Evolutionary conservation across 2,329 filamentous ascomycete species (phyloP), one percentile per base, ranked within the genome.

Genomic region (Colletotrichum endophyticum): DNA sequence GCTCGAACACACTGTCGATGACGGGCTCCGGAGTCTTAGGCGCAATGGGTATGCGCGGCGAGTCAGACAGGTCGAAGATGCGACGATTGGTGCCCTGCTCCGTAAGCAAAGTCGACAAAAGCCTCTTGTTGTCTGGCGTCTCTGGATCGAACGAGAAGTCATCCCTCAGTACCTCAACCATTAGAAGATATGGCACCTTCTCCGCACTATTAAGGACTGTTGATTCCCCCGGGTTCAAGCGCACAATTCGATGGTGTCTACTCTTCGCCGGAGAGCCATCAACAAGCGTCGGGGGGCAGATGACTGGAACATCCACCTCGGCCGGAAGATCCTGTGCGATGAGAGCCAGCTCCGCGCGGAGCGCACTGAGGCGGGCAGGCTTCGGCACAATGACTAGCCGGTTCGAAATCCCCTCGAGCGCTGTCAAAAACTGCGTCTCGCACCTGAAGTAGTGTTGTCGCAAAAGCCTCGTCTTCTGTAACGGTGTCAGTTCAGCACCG

Each of bases 141-240:
- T 94, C 92, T 1, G 95, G 94, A 79, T 96, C 93, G 80, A 97
- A 97, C 39, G 93, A 93, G 81, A 97, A 96, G 81, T 97, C 95
- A 79, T 96, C 95, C 28, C 93, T 89, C 64, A 97, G 85, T 27
- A 97, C 93, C 82, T 97, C 95, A 4, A 96, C 92, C 94, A 97
- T 96, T 32, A 97, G 89, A 66, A 97, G 85, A 84, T 96, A 97
- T 1, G 95, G 95, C 61, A 97, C 95, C 82, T 96, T 94, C 83
- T 97, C 95, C 6, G 95, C 95, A 82, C 95, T 97, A 84, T 97
- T 97, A 68, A 97, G 86, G 71, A 96, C 95, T 1, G 95, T 96
- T 8, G 95, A 93, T 84, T 97, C 95, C 2, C 94, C 94, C 8
- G 95, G 95, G 81, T 96, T 97, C 66, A 97, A 89, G 49, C 95